Evolutionary conservation across 2,329 filamentous ascomycete genomes (phyloP).

Genomic region (Beauveria sp.): DNA sequence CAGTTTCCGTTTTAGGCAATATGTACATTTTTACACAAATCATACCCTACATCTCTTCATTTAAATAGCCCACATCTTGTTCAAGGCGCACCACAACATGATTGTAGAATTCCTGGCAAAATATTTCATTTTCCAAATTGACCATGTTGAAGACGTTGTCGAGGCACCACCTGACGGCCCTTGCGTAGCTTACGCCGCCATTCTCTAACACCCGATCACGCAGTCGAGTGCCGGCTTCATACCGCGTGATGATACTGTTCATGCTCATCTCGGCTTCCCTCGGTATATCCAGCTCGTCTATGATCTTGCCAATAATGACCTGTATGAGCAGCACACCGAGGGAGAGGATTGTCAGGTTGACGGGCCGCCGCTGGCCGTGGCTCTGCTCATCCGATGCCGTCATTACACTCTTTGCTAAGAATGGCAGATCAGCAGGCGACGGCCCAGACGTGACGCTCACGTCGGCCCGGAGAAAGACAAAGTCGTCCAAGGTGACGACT

Average conservation of each 20-base stretch:
- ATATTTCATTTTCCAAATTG: neutral
- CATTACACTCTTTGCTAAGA: neutral
- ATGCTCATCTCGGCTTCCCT: neutral
- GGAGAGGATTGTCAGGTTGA: neutral
- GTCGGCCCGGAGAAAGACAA: constrained; percentile 1
- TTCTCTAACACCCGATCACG: neutral
- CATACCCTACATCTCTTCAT: neutral
- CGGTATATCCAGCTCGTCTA: neutral
- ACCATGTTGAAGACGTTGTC: neutral
- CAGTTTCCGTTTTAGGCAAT: too few species aligned
- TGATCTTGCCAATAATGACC: neutral
- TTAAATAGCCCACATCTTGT: neutral
- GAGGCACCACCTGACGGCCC: neutral
- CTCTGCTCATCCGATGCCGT: neutral
- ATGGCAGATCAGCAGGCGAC: neutral
- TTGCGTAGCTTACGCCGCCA: neutral
- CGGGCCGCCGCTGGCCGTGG: neutral
- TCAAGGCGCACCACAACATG: neutral
- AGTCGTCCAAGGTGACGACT: constrained; percentile 6
- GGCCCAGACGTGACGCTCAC: neutral
- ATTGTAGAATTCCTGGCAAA: neutral
- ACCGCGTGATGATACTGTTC: neutral
- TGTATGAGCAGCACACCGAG: neutral
- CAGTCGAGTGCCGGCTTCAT: neutral
- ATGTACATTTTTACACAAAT: neutral